phyloP scores from a whole-genome alignment of 306 rosid genomes.

The cucumber (Cucumis sativus) region Cucumber_9930_V3 NC_026655.2:7813001-7813500 shows the following conservation, averaged over 20 bases:
- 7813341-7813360: constrained; percentile 59
- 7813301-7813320: constrained; percentile 46
- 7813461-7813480: constrained; percentile 59
- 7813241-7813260: neutral
- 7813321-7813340: constrained; percentile 65
- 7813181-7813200: neutral
- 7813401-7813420: constrained; percentile 44
- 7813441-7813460: constrained; percentile 59
- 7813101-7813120: neutral
- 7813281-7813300: neutral
- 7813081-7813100: constrained; percentile 13
- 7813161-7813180: neutral
- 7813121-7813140: neutral
- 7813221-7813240: neutral
- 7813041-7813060: constrained; percentile 45
- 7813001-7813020: constrained; percentile 45
- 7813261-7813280: neutral
- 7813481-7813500: constrained; percentile 70
- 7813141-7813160: constrained; percentile 5
- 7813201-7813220: neutral
- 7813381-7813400: constrained; percentile 65
- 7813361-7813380: constrained; percentile 49
- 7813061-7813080: constrained; percentile 59
- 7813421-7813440: constrained; percentile 48
- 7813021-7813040: constrained; percentile 61